Evolutionary conservation across 805 yeast species (phyloP).

Genomic region (Candida silvicultrix): DNA sequence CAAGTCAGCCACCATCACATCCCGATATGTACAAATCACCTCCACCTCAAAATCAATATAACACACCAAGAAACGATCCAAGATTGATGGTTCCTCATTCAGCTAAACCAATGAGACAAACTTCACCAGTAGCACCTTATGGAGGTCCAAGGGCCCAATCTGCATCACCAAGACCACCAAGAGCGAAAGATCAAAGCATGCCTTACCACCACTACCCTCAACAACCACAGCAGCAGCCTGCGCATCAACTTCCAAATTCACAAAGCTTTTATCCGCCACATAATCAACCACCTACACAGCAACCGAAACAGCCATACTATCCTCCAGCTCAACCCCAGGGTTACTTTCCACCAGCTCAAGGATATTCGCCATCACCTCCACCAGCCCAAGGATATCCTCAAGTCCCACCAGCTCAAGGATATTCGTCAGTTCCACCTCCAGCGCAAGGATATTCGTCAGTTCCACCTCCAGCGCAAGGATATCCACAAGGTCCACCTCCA

Average conservation of each 20-base stretch:
- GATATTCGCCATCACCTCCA: background rate
- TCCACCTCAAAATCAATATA: background rate
- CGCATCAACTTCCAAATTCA: background rate
- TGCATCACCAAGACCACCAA: background rate
- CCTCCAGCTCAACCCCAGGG: conserved; percentile 20
- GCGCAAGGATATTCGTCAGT: too few species aligned
- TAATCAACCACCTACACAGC: conserved; percentile 8
- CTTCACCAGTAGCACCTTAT: background rate
- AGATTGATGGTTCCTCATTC: background rate
- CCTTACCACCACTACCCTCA: background rate
- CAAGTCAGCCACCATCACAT: background rate
- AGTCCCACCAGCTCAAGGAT: conserved; percentile 1
- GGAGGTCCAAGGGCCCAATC: background rate
- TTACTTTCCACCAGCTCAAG: conserved; percentile 9
- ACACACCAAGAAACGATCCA: background rate
- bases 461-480: background rate
- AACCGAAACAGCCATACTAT: background rate
- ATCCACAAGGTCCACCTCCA: conserved; percentile 19
- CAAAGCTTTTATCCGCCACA: conserved; percentile 3
- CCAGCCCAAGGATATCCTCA: background rate
- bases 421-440: too few species aligned
- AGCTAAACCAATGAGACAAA: background rate
- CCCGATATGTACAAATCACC: background rate
- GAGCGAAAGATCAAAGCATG: background rate
- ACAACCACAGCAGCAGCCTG: conserved; percentile 1